These are phyloP conservation scores for Discostella stelligera DNA, from an alignment of 352 stramenopile species.

Conservation along the genomic window DNA sequence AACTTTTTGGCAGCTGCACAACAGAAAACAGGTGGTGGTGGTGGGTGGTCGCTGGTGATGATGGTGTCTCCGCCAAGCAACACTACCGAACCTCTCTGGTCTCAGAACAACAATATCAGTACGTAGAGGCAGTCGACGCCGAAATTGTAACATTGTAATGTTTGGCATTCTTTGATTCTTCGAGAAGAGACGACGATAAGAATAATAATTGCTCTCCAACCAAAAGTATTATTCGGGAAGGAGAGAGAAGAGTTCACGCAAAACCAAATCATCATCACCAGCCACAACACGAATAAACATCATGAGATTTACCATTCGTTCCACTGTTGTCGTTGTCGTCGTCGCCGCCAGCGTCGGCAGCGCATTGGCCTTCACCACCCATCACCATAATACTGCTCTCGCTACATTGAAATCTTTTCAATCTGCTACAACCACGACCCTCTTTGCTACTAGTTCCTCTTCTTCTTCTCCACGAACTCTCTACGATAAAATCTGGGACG, in stretches of 20 bases:
- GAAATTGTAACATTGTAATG: too few relatives aligned
- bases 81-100: too few relatives aligned
- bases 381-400: too few relatives aligned
- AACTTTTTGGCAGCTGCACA: too few relatives aligned
- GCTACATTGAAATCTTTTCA: background rate
- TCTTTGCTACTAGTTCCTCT: background rate
- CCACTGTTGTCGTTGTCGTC: background rate
- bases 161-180: conserved; percentile 2
- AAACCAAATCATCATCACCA: conserved; percentile 1
- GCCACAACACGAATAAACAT: too few relatives aligned
- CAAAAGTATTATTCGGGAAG: too few relatives aligned
- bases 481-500: conserved; percentile 82
- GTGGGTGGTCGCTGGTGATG: too few relatives aligned
- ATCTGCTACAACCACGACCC: background rate
- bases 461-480: conserved; percentile 44
- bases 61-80: too few relatives aligned
- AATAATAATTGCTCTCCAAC: background rate
- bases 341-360: background rate
- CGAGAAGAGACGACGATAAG: background rate
- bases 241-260: background rate
- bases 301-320: conserved; percentile 19
- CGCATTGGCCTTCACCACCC: background rate
- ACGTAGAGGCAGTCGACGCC: too few relatives aligned
- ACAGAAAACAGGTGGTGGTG: too few relatives aligned
- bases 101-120: too few relatives aligned